These are phyloP conservation scores for Serpula lacrymans DNA, from an alignment of 768 basidiomycete species.

Conservation along the genomic window DNA sequence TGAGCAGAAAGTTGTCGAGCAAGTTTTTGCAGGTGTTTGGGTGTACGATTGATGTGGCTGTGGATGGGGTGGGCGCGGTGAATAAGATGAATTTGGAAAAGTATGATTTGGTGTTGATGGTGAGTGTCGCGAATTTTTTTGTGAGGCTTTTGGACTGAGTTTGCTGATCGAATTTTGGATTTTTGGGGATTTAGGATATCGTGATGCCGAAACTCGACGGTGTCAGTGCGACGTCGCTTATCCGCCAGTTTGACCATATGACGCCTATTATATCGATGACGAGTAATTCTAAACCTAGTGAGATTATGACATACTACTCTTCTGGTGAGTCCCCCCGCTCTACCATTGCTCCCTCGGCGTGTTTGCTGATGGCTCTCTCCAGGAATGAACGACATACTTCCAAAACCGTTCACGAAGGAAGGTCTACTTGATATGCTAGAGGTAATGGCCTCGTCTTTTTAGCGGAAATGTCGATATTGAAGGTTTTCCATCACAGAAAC, in stretches of 20 bases:
- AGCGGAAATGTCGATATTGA: conserved; percentile 1
- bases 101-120: conserved; percentile 96
- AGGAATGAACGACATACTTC: conserved; percentile 96
- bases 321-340: conserved; percentile 46
- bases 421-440: conserved; percentile 91
- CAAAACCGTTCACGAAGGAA: conserved; percentile 97
- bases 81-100: conserved; percentile 96
- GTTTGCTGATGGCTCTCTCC: conserved; percentile 20
- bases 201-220: conserved; percentile 92
- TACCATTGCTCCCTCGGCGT: not conserved
- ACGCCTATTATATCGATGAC: conserved; percentile 99
- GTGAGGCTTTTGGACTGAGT: conserved; percentile 4
- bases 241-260: conserved; percentile 91
- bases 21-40: conserved; percentile 96
- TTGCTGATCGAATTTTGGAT: conserved; percentile 5
- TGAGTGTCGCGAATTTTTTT: conserved; percentile 34
- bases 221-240: conserved; percentile 86
- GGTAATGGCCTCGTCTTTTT: conserved; percentile 47
- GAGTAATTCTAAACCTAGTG: conserved; percentile 87
- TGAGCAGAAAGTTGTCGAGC: conserved; percentile 81
- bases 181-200: conserved; percentile 62
- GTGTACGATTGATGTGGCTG: conserved; percentile 90
- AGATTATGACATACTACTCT: conserved; percentile 88
- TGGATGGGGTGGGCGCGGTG: conserved; percentile 89
- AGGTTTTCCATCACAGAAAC: conserved; percentile 73